Conservation (phyloP, 1,284 basidiomycete species). For the Pyrrhoderma lamaoense region DNA sequence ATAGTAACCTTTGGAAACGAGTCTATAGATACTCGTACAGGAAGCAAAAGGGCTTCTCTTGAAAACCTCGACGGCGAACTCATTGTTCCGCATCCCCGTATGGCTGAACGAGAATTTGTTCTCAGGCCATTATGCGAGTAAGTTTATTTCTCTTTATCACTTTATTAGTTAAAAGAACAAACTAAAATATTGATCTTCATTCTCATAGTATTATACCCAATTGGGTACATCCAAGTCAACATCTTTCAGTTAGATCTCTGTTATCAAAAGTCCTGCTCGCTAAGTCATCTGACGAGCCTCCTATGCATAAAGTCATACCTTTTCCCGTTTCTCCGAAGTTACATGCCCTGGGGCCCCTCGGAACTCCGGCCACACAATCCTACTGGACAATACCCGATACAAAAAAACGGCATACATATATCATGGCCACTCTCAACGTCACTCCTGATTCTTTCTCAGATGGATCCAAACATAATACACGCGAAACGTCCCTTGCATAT, state of each 20-base stretch:
- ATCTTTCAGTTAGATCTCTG: constrained; percentile 41
- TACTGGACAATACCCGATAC: constrained; percentile 44
- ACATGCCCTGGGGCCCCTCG: constrained; percentile 3
- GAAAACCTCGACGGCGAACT: constrained; percentile 59
- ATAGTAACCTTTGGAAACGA: constrained; percentile 74
- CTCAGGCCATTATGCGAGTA: constrained; percentile 84
- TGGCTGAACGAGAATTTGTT: constrained; percentile 88
- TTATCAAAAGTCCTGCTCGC: constrained; percentile 34
- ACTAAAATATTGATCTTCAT: not conserved
- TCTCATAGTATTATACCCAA: constrained; percentile 59
- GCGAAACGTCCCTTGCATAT: constrained; percentile 46
- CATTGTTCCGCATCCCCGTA: constrained; percentile 77
- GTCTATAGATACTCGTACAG: constrained; percentile 51
- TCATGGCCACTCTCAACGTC: constrained; percentile 94
- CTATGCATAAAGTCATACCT: constrained; percentile 61
- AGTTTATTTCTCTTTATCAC: constrained; percentile 25
- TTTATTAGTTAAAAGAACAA: no score
- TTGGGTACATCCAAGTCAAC: constrained; percentile 53
- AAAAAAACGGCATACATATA: constrained; percentile 41
- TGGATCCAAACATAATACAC: constrained; percentile 54
- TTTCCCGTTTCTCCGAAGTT: constrained; percentile 41
- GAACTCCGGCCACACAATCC: constrained; percentile 42
- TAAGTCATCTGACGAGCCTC: constrained; percentile 28
- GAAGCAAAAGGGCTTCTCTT: constrained; percentile 31
- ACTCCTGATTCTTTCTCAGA: constrained; percentile 99